A percentile compares a stretch with the other conserved stretches of the same genome.
These are phyloP conservation scores for Diaporthe helianthi DNA, from an alignment of 2,329 filamentous ascomycete species.

Conservation along the genomic window DNA sequence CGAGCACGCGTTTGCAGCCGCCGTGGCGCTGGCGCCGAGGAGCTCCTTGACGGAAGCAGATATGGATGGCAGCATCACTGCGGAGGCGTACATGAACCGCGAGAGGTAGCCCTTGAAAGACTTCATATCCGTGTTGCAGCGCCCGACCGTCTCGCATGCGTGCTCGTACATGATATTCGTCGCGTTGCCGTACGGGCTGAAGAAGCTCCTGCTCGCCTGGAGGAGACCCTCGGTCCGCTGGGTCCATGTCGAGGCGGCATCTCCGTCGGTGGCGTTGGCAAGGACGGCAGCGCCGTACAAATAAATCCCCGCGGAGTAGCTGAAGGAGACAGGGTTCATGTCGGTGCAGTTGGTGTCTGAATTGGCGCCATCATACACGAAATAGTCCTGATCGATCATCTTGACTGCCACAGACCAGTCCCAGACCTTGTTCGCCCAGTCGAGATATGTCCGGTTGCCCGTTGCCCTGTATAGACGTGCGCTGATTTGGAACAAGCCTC, in stretches of 20 bases:
- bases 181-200: conserved; percentile 57
- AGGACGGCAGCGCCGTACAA: conserved; percentile 70
- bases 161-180: conserved; percentile 70
- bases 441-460: conserved; percentile 67
- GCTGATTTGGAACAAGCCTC: conserved; percentile 82
- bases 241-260: conserved; percentile 59
- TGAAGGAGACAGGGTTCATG: conserved; percentile 64
- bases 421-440: conserved; percentile 73
- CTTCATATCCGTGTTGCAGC: conserved; percentile 69
- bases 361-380: conserved; percentile 69
- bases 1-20: conserved; percentile 63
- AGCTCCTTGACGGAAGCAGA: conserved; percentile 53
- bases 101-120: conserved; percentile 74
- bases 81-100: conserved; percentile 68
- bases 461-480: conserved; percentile 77
- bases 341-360: conserved; percentile 60
- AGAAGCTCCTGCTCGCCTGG: conserved; percentile 58
- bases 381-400: conserved; percentile 61
- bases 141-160: conserved; percentile 65
- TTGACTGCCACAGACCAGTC: conserved; percentile 67
- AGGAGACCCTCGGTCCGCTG: conserved; percentile 60
- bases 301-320: conserved; percentile 71
- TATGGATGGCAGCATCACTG: conserved; percentile 63
- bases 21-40: conserved; percentile 59
- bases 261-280: conserved; percentile 69